These are phyloP conservation scores for Aspergillus spinulosporus DNA, from an alignment of 2,329 filamentous ascomycete species.

Conservation along the genomic window DNA sequence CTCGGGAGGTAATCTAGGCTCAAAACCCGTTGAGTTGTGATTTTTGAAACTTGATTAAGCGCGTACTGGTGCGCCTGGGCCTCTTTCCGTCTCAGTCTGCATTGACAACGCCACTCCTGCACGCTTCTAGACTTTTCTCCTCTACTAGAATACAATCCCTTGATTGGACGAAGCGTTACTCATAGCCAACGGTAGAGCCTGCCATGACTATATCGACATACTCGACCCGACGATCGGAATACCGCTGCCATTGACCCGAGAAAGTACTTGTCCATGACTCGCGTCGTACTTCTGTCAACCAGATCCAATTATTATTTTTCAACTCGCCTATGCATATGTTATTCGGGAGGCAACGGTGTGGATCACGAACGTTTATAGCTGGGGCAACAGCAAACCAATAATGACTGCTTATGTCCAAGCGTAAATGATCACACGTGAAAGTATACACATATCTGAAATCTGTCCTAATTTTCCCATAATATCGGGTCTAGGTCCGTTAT, in stretches of 20 bases:
- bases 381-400: background rate
- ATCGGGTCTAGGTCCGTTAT: background rate
- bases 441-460: background rate
- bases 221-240: background rate
- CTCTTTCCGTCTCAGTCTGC: constrained; percentile 10
- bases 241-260: background rate
- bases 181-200: constrained; percentile 8
- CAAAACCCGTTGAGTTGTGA: background rate
- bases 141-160: constrained; percentile 16
- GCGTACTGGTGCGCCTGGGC: constrained; percentile 17
- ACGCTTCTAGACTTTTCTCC: constrained; percentile 5
- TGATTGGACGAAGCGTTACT: constrained; percentile 24
- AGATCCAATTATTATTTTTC: background rate
- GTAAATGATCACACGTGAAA: background rate
- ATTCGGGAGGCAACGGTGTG: background rate
- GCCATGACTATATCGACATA: constrained; percentile 2
- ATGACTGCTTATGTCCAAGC: background rate
- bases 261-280: background rate
- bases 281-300: constrained; percentile 10
- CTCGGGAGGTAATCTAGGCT: too few relatives aligned
- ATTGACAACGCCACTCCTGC: constrained; percentile 7
- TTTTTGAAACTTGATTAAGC: constrained; percentile 2
- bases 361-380: background rate
- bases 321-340: background rate
- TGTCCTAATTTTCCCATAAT: background rate